Evolutionary conservation across 495 filamentous ascomycete genomes (phyloP), one percentile per base, ranked within the genome.

Genomic region (Hypoxylon subgilvum): DNA sequence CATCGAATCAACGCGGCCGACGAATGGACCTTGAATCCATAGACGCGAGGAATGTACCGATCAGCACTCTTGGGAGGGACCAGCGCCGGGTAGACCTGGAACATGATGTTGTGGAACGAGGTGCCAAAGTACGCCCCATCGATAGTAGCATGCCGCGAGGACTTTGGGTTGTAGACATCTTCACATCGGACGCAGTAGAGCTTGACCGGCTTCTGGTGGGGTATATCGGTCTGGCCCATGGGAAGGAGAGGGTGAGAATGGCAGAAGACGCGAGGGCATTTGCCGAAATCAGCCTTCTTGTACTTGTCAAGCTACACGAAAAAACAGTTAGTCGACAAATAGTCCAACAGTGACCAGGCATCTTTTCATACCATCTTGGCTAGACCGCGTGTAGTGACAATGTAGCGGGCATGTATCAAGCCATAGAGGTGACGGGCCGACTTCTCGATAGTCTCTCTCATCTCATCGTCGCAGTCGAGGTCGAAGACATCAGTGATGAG

Each of bases 401-500:
- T 96, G 73, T 97, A 99, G 41, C 94, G 83, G 19, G 94, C 94
- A 72, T 99, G 94, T 27, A 99, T 92, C 2, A 99, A 78, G 36
- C 94, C 95, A 70, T 99, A 99, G 3, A 99, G 82, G 66, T 97
- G 95, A 59, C 95, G 84, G 4, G 94, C 94, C 19, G 91, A 96
- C 75, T 97, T 97, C 74, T 99, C 94, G 44, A 99, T 97, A 65
- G 91, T 91, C 76, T 97, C 94, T 32, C 94, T 85, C 81, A 97
- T 92, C 43, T 97, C 94, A 72, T 97, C 95, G 68, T 97, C 92
- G 72, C 94, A 96, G 73, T 99, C 94, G 66, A 97, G 87, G 66
- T 99, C 94, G 72, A 99, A 99, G 36, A 97, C 93, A 68, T 99
- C 94, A n/a, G 95, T 99, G 42, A 99, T 89, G n/a, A 99, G 84